Evolutionary conservation across 1,284 basidiomycete species (phyloP).

Genomic region (Ganoderma multipileum): DNA sequence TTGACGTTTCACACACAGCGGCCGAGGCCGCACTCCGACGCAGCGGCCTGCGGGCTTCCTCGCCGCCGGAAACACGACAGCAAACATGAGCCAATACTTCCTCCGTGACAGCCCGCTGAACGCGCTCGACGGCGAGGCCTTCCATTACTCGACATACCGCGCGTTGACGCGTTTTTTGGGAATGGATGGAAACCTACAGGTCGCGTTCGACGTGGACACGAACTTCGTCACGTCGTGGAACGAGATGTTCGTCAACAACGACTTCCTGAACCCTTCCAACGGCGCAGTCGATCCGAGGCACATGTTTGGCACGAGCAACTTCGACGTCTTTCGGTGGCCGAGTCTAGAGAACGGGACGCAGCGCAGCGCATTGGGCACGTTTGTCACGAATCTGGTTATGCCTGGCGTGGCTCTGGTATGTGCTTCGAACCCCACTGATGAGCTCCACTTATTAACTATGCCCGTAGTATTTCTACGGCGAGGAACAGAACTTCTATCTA

Average conservation of each 20-base stretch:
- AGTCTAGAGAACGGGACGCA: conserved; percentile 84
- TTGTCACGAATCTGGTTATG: conserved; percentile 82
- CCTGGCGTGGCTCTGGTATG: conserved; percentile 84
- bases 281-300: conserved; percentile 81
- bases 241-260: conserved; percentile 86
- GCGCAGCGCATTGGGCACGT: conserved; percentile 75
- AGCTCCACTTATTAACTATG: conserved; percentile 14
- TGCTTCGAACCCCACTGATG: conserved; percentile 2
- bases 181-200: conserved; percentile 92
- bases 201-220: conserved; percentile 81
- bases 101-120: conserved; percentile 68
- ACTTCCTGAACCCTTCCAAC: conserved; percentile 79
- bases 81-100: conserved; percentile 75
- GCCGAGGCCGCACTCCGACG: conserved; percentile 83
- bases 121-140: conserved; percentile 81
- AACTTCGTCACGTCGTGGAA: conserved; percentile 92
- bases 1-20: conserved; percentile 48
- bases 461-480: conserved; percentile 79
- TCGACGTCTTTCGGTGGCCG: conserved; percentile 94
- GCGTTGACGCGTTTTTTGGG: conserved; percentile 84
- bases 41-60: conserved; percentile 70
- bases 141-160: conserved; percentile 94
- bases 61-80: conserved; percentile 71
- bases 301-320: conserved; percentile 90
- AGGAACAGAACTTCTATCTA: conserved; percentile 88